These are phyloP conservation scores for Golubevia sp. DNA, from an alignment of 1,284 basidiomycete species.

Conservation along the genomic window DNA sequence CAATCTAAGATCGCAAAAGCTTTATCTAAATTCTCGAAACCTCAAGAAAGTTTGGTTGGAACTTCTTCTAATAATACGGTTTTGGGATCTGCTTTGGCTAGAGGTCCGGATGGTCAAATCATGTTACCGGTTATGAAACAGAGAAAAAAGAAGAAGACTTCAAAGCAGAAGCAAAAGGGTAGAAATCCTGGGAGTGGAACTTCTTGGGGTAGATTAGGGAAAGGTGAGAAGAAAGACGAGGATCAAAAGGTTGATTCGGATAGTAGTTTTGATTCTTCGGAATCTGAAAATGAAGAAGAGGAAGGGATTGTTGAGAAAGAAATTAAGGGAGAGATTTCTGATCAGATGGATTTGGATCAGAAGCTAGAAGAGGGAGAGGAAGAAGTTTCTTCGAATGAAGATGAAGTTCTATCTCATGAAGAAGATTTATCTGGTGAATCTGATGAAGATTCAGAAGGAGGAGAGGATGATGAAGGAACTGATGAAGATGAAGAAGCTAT, in stretches of 20 bases:
- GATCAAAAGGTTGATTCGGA: conserved; percentile 17
- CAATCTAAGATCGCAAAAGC: background rate
- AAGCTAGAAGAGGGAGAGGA: too few species aligned
- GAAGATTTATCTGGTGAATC: too few species aligned
- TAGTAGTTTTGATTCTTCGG: conserved; percentile 42
- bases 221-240: conserved; percentile 15
- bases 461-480: conserved; percentile 29
- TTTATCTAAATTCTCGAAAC: background rate
- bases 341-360: too few species aligned
- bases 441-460: conserved; percentile 6
- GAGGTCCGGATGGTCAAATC: conserved; percentile 37
- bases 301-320: conserved; percentile 11
- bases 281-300: conserved; percentile 15
- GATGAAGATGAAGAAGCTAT: conserved; percentile 46
- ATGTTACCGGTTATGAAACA: conserved; percentile 22
- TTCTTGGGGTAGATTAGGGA: conserved; percentile 19
- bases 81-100: conserved; percentile 50
- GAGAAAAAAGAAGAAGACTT: conserved; percentile 35
- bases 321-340: too few species aligned
- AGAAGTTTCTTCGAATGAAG: too few species aligned
- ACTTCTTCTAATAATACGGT: conserved; percentile 7
- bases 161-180: conserved; percentile 8
- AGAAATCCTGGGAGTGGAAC: conserved; percentile 12
- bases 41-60: background rate
- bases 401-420: too few species aligned